phyloP scores from a whole-genome alignment of 768 basidiomycete genomes.

The Phaeotremella skinneri region DNA sequence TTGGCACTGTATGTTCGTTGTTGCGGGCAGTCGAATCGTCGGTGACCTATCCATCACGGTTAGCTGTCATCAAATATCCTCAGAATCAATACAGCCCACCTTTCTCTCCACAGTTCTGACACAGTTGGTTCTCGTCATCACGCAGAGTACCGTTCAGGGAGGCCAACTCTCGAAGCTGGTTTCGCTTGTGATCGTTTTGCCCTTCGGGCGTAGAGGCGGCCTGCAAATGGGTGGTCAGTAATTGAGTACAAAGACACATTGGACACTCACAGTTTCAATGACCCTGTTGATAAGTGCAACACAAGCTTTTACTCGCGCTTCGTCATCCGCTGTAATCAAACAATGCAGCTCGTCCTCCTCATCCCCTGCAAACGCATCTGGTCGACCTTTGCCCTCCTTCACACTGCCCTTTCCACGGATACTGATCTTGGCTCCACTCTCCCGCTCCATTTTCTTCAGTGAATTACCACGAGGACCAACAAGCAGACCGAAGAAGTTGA shows the following conservation, averaged over 20 bases:
- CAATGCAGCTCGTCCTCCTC: conserved; percentile 99
- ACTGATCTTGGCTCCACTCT: conserved; percentile 96
- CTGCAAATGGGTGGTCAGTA: conserved; percentile 54
- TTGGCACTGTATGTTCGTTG: conserved; percentile 98
- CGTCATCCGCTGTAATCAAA: conserved; percentile 85
- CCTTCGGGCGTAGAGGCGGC: conserved; percentile 99
- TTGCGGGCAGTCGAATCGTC: conserved; percentile 98
- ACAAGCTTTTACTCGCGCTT: conserved; percentile 85
- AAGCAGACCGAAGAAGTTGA: conserved; percentile 97
- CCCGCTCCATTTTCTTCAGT: conserved; percentile 98
- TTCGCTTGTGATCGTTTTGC: conserved; percentile 98
- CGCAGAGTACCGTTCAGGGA: conserved; percentile 97
- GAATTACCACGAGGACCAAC: conserved; percentile 98
- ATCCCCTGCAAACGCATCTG: conserved; percentile 91
- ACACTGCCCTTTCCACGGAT: conserved; percentile 98
- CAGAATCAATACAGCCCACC: conserved; percentile 21
- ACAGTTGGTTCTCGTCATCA: conserved; percentile 98
- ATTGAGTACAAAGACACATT: background rate
- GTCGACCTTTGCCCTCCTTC: conserved; percentile 95
- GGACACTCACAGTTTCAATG: conserved; percentile 81
- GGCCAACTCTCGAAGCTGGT: conserved; percentile 95
- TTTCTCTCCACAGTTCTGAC: conserved; percentile 62
- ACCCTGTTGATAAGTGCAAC: conserved; percentile 95
- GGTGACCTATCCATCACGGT: conserved; percentile 88
- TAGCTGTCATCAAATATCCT: conserved; percentile 55